Percentiles rank a stretch among this genome's conserved stretches.
Conservation (phyloP, 1,284 basidiomycete species). For the Coniferiporia sulphurascens region DNA sequence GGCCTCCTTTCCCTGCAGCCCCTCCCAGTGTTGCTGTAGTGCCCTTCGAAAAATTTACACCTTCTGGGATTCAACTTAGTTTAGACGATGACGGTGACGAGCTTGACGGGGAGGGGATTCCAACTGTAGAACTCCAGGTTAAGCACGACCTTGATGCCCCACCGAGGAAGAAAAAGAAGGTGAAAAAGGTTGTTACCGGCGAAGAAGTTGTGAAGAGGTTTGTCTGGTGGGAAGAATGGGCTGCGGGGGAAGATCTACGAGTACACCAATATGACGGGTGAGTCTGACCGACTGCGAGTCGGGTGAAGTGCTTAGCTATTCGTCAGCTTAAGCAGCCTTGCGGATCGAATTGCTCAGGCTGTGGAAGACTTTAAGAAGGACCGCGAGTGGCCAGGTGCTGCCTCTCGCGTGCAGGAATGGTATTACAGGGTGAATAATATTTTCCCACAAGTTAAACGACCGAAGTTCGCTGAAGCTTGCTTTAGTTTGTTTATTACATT, state of each 20-base stretch:
- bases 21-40: slow-evolving; percentile 50
- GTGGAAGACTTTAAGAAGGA: slow-evolving; percentile 50
- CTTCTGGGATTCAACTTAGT: slow-evolving; percentile 50
- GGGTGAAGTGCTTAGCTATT: neutral
- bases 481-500: slow-evolving; percentile 51
- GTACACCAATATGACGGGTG: slow-evolving; percentile 40
- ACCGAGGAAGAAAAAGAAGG: slow-evolving; percentile 42
- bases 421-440: slow-evolving; percentile 54
- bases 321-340: slow-evolving; percentile 35
- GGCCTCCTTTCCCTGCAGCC: slow-evolving; percentile 57
- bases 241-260: slow-evolving; percentile 43
- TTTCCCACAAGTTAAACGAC: neutral
- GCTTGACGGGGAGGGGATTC: slow-evolving; percentile 58
- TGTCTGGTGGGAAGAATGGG: slow-evolving; percentile 66
- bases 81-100: slow-evolving; percentile 42
- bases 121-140: slow-evolving; percentile 51
- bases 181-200: slow-evolving; percentile 23
- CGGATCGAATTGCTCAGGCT: slow-evolving; percentile 53
- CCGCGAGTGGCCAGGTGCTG: slow-evolving; percentile 45
- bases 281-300: slow-evolving; percentile 21
- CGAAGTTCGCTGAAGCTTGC: slow-evolving; percentile 8
- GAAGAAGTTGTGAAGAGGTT: slow-evolving; percentile 28
- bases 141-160: slow-evolving; percentile 42
- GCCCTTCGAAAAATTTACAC: slow-evolving; percentile 55
- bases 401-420: slow-evolving; percentile 39